Evolutionary conservation across 2,329 filamentous ascomycete species (phyloP).

Genomic region (Thelonectria discophora): DNA sequence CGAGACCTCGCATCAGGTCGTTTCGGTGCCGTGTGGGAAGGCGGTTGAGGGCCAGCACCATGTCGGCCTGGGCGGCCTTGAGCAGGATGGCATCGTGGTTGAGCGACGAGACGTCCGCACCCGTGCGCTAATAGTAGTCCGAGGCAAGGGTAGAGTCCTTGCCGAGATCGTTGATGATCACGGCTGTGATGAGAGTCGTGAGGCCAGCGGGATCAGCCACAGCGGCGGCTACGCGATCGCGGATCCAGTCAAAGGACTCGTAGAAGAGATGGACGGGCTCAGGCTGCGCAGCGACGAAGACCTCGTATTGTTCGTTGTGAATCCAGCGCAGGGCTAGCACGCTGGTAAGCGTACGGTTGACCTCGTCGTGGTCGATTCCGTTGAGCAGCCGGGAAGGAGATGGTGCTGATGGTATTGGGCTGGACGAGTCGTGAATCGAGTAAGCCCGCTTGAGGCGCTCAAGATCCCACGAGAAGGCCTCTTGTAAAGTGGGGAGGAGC

Average conservation of each 20-base stretch:
- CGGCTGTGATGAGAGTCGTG: not conserved
- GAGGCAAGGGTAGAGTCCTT: not conserved
- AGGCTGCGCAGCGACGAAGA: not conserved
- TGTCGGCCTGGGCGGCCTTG: not conserved
- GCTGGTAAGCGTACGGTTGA: not conserved
- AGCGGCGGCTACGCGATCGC: not conserved
- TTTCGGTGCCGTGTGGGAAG: not conserved
- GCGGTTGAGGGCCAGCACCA: not conserved
- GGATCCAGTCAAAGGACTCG: slow-evolving; percentile 4
- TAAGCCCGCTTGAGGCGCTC: not conserved
- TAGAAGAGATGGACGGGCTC: not conserved
- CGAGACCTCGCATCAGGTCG: not conserved
- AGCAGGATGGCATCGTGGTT: slow-evolving; percentile 12
- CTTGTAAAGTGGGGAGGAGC: not conserved
- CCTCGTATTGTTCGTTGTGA: not conserved
- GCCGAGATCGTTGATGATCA: slow-evolving; percentile 6
- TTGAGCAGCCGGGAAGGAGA: not conserved
- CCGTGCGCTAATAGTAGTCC: not conserved
- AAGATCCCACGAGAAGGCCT: not conserved
- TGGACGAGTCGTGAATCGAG: not conserved
- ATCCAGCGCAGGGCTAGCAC: slow-evolving; percentile 2
- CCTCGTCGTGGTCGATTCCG: slow-evolving; percentile 2
- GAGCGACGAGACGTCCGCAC: not conserved
- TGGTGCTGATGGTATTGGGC: not conserved
- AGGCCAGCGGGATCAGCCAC: not conserved